Base-by-base conservation (phyloP, 805 yeast genomes). In the Ogataea thermomethanolica region DNA sequence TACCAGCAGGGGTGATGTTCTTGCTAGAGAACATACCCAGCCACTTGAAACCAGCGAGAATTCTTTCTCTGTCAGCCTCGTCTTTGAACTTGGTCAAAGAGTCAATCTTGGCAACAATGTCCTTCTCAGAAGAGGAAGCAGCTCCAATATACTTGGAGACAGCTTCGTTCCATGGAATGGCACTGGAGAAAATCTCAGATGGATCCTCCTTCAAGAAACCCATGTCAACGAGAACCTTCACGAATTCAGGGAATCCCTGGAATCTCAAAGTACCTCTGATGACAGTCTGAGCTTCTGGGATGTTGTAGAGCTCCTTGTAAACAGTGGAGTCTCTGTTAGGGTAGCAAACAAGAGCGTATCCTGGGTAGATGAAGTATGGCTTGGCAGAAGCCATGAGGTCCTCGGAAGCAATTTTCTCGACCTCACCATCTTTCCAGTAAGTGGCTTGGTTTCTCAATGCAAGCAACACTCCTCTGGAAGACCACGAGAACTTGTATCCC, bases 401-500 rank as follows among this genome's bases (percentile, higher is more conserved):
- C 66, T 86, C 93, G 35, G 95, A 88, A 43, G 77, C 73, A 59
- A 93, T 81, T 33, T 79, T 76, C 45, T 75, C 95, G 52, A 87
- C 67, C 61, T 87, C 66, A 59, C 96, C 97, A 60, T 88, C 82
- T 68, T 83, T 70, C 78, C 82, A 91, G 74, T 80, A 91, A 56
- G 79, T 80, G 49, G 98, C 99, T 48, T 84, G 71, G 74, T 93
- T 95, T 76, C 96, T 84, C 62, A 93, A 77, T 13, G 99, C 99
- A 58, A 93, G 77, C 61, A 93, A 71, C 29, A 93, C 98, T 69
- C 99, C 99, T 69, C 99, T 82, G 26, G 98, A 90, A 24, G 97
- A 88, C 99, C 99, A 93, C 30, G 98, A 90, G 71, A 93, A 93
- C 74, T 93, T 93, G 80, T 93, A 93, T 55, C 99, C 99, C 64